Base-by-base conservation (phyloP, 2,329 filamentous ascomycete species). In the Rutstroemia sydowiana region DNA sequence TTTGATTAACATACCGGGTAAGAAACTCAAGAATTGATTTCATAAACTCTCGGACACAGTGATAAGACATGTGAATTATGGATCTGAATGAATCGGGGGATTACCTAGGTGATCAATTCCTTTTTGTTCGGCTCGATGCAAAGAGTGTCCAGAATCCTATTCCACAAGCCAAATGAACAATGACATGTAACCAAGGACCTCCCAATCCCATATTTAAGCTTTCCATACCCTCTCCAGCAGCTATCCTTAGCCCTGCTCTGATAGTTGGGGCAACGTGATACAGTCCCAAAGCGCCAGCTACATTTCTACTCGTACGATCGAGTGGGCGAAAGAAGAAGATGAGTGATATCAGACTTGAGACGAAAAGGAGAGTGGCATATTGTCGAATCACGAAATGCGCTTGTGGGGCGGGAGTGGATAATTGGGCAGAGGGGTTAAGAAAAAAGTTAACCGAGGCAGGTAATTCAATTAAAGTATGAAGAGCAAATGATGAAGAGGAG, bases 1-100 rank as follows among this genome's bases (percentile, higher is more conserved):
- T 83, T 82, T 68, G 78, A 81, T 63, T 79, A 51, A 63, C 3
- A 13, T 6, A 5, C 34, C 9, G 21, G 26, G 30, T 26, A 28
- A 23, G 21, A 8, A 20, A n/a, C n/a, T n/a, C n/a, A n/a, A n/a
- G n/a, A n/a, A n/a, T n/a, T n/a, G n/a, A n/a, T n/a, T n/a, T n/a
- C n/a, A n/a, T n/a, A n/a, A n/a, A n/a, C n/a, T n/a, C n/a, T n/a
- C n/a, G n/a, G n/a, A n/a, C n/a, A n/a, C n/a, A n/a, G n/a, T n/a
- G n/a, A n/a, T n/a, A n/a, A n/a, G n/a, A n/a, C n/a, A n/a, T n/a
- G n/a, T n/a, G n/a, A n/a, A n/a, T n/a, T n/a, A n/a, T n/a, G n/a
- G n/a, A n/a, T n/a, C n/a, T n/a, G n/a, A n/a, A n/a, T n/a, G n/a
- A n/a, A n/a, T n/a, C n/a, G n/a, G n/a, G n/a, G n/a, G n/a, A n/a